Conservation (phyloP, 1,284 basidiomycete species). For the Marasmius oreades region DNA sequence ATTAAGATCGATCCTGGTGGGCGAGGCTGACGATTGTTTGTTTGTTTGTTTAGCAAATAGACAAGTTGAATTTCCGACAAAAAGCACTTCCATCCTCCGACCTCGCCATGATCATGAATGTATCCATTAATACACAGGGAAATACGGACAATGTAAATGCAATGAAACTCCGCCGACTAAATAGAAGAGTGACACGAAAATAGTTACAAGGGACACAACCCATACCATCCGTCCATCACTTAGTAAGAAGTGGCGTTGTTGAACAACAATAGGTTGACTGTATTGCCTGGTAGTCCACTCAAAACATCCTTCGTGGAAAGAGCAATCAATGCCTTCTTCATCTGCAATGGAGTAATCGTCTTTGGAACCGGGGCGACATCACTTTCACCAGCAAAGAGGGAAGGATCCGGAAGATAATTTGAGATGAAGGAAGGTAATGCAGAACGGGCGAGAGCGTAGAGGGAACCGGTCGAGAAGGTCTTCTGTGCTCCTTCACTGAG, state of each 20-base stretch:
- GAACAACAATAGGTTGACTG: conserved; percentile 74
- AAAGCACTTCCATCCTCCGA: no score
- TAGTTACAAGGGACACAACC: no score
- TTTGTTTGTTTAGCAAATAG: no score
- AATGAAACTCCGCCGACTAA: no score
- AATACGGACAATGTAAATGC: no score
- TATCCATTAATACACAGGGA: no score
- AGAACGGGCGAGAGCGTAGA: conserved; percentile 53
- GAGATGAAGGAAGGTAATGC: conserved; percentile 59
- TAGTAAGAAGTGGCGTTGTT: conserved; percentile 68
- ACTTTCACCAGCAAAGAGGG: conserved; percentile 37
- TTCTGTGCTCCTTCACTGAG: conserved; percentile 22
- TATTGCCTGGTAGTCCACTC: conserved; percentile 45
- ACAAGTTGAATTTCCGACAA: no score
- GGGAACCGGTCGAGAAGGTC: conserved; percentile 26
- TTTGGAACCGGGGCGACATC: conserved; percentile 39
- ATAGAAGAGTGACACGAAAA: no score
- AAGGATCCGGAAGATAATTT: conserved; percentile 55
- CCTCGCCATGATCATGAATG: no score
- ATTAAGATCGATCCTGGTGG: no score
- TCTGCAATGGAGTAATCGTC: conserved; percentile 58
- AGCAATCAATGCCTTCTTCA: conserved; percentile 72
- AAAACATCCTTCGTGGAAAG: conserved; percentile 60
- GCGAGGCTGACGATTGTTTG: no score
- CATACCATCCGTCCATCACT: neutral